These are phyloP conservation scores for Calonectria pseudoreteaudii DNA, from an alignment of 2,329 filamentous ascomycete species.

Conservation along the genomic window DNA sequence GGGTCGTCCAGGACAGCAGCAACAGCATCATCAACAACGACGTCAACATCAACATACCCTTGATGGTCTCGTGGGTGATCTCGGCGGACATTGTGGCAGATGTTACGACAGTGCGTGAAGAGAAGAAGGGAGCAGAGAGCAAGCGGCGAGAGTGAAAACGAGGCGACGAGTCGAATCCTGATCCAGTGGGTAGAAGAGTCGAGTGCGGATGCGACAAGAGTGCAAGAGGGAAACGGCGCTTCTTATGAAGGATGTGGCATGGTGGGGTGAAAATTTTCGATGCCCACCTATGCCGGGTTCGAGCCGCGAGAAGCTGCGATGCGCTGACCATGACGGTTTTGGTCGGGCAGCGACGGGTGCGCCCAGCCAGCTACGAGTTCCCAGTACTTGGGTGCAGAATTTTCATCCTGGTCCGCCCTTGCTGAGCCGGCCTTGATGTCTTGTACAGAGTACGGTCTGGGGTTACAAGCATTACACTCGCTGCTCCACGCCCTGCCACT, in stretches of 20 bases:
- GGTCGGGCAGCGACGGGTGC: constrained; percentile 37
- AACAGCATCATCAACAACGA: constrained; percentile 12
- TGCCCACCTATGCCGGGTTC: constrained; percentile 33
- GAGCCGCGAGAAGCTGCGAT: constrained; percentile 34
- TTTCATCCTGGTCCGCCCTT: constrained; percentile 1
- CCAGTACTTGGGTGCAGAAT: constrained; percentile 12
- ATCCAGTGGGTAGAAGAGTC: constrained; percentile 19
- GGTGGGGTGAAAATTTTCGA: constrained; percentile 45
- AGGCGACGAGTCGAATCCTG: constrained; percentile 33
- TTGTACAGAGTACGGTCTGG: neutral
- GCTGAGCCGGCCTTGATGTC: neutral
- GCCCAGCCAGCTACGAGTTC: constrained; percentile 10
- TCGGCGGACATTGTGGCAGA: constrained; percentile 64
- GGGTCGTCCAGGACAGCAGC: constrained; percentile 33
- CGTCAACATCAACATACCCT: constrained; percentile 63
- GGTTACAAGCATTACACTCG: neutral
- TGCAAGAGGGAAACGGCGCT: constrained; percentile 33
- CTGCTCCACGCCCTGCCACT: neutral
- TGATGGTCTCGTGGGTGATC: constrained; percentile 81
- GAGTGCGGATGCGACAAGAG: constrained; percentile 33
- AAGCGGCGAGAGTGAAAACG: constrained; percentile 18
- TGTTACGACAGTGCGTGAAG: constrained; percentile 29
- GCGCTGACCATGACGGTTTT: constrained; percentile 21
- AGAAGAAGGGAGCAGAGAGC: constrained; percentile 17
- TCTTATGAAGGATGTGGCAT: constrained; percentile 34